Percentiles rank a stretch among this genome's conserved stretches.
phyloP scores from a whole-genome alignment of 495 filamentous ascomycete species.

The Durotheca rogersii region DNA sequence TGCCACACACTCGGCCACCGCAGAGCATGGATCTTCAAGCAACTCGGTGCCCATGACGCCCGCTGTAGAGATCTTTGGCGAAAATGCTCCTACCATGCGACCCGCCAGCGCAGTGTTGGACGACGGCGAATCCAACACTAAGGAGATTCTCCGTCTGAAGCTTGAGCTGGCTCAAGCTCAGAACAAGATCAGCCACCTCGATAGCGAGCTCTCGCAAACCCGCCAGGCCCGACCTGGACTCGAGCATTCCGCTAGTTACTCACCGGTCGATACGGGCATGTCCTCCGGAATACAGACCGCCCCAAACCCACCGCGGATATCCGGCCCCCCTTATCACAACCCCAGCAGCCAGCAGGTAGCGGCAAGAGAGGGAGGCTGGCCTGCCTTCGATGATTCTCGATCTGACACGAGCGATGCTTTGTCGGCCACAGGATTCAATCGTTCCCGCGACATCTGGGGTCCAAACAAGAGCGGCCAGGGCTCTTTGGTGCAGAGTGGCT shows the following conservation, averaged over 20 bases:
- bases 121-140: conserved; percentile 32
- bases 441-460: conserved; percentile 64
- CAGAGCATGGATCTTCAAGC: conserved; percentile 51
- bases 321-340: conserved; percentile 48
- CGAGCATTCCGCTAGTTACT: conserved; percentile 25
- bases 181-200: conserved; percentile 76
- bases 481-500: conserved; percentile 37
- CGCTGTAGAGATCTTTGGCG: conserved; percentile 53
- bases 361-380: conserved; percentile 60
- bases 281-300: conserved; percentile 19
- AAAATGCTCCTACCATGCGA: conserved; percentile 46
- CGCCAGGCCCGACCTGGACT: conserved; percentile 55
- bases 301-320: conserved; percentile 25
- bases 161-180: conserved; percentile 80
- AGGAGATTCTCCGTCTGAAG: conserved; percentile 55
- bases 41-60: conserved; percentile 59
- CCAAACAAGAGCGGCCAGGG: conserved; percentile 38
- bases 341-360: conserved; percentile 51
- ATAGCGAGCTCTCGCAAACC: conserved; percentile 77
- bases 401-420: conserved; percentile 64
- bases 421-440: conserved; percentile 60
- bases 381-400: conserved; percentile 62
- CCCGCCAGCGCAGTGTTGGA: conserved; percentile 47
- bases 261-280: conserved; percentile 40
- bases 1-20: conserved; percentile 32